Evolutionary conservation across 2,329 filamentous ascomycete genomes (phyloP).

Genomic region (Clarireedia paspali): DNA sequence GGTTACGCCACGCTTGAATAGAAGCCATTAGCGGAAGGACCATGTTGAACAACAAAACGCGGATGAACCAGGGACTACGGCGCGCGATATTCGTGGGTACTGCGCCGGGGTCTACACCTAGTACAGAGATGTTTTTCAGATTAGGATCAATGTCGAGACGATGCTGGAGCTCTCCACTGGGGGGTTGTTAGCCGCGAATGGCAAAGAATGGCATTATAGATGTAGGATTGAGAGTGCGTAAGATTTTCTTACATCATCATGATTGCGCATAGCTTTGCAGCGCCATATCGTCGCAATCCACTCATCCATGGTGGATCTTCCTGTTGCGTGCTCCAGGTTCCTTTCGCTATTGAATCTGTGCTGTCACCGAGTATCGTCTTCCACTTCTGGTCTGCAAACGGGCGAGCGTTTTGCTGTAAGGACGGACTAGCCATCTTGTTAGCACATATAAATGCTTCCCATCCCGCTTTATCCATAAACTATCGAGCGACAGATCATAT

Average conservation of each 20-base stretch:
- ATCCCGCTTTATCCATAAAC: no score
- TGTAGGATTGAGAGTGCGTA: neutral
- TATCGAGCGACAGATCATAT: no score
- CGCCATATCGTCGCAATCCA: conserved; percentile 11
- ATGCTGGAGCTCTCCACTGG: conserved; percentile 6
- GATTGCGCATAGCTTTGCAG: conserved; percentile 8
- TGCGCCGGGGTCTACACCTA: conserved; percentile 34
- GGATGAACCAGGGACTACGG: conserved; percentile 22
- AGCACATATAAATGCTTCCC: neutral
- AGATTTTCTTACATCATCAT: neutral
- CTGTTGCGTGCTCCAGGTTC: neutral
- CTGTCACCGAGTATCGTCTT: neutral
- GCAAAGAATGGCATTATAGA: neutral
- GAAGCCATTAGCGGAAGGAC: conserved; percentile 22
- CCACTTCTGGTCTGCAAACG: neutral
- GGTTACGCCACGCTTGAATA: conserved; percentile 15
- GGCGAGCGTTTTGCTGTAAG: neutral
- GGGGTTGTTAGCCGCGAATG: neutral
- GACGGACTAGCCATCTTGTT: neutral
- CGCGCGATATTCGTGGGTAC: conserved; percentile 30
- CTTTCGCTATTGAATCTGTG: conserved; percentile 3
- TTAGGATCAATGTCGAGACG: conserved; percentile 24
- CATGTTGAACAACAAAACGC: conserved; percentile 20
- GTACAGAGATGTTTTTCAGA: conserved; percentile 30
- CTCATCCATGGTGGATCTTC: conserved; percentile 6